These are phyloP conservation scores for Boletus vermiculosoides DNA, from an alignment of 768 basidiomycete genomes.

Conservation along the genomic window DNA sequence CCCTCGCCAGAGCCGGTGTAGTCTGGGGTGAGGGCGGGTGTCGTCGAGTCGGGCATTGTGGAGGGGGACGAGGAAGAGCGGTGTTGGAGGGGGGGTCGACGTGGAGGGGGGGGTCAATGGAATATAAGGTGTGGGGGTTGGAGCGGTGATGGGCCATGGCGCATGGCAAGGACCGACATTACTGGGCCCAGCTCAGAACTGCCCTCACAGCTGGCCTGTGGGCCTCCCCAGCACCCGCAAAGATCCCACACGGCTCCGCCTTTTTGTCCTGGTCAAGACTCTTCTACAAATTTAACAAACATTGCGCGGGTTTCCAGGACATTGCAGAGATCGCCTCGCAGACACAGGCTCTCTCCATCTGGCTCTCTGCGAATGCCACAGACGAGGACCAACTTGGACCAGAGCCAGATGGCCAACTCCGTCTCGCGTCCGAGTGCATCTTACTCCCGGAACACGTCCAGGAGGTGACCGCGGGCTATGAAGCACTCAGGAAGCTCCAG, in stretches of 20 bases:
- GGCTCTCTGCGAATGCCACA: conserved; percentile 46
- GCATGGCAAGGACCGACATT: conserved; percentile 66
- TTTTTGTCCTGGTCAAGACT: conserved; percentile 73
- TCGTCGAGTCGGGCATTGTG: conserved; percentile 40
- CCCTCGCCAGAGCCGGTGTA: conserved; percentile 53
- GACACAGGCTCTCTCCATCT: conserved; percentile 60
- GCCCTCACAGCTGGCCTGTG: conserved; percentile 75
- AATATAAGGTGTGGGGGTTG: neutral
- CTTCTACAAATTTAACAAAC: conserved; percentile 84
- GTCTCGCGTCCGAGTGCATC: conserved; percentile 56
- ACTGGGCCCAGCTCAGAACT: conserved; percentile 72
- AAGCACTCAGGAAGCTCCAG: conserved; percentile 49
- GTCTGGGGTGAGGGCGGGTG: conserved; percentile 59
- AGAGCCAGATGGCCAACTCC: conserved; percentile 34
- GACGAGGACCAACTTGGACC: conserved; percentile 59
- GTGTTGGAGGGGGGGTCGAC: conserved; percentile 8
- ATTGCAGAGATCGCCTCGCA: conserved; percentile 66
- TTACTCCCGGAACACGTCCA: conserved; percentile 53
- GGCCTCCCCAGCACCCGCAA: conserved; percentile 61
- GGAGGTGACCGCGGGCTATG: conserved; percentile 57
- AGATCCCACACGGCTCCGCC: conserved; percentile 46
- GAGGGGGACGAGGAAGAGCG: conserved; percentile 15
- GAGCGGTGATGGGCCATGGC: conserved; percentile 32
- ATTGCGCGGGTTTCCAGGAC: conserved; percentile 60
- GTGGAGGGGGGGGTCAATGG: conserved; percentile 8